phyloP scores from a whole-genome alignment of 768 basidiomycete species.

The Mycena kentingensis region DNA sequence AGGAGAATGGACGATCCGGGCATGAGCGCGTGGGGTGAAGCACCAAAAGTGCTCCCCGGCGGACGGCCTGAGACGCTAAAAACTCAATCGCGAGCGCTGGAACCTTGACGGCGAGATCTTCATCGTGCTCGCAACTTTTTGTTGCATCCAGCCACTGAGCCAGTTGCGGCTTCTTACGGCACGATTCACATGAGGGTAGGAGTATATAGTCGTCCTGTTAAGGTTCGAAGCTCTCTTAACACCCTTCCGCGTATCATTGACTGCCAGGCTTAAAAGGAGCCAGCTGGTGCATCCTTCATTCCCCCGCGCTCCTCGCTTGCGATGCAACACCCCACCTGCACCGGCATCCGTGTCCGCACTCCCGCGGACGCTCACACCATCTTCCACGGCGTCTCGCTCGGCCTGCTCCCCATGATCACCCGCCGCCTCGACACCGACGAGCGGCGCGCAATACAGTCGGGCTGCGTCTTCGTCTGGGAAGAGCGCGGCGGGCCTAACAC shows the following conservation, averaged over 20 bases:
- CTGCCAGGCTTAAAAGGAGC: slow-evolving; percentile 12
- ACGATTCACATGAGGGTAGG: slow-evolving; percentile 15
- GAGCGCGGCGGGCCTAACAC: slow-evolving; percentile 65
- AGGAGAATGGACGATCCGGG: not conserved
- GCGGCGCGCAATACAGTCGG: slow-evolving; percentile 66
- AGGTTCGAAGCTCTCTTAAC: slow-evolving; percentile 15
- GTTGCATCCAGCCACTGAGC: slow-evolving; percentile 7
- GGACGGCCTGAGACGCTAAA: too few relatives aligned
- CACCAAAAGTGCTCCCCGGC: not conserved
- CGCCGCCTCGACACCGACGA: slow-evolving; percentile 78
- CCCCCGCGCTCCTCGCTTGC: slow-evolving; percentile 5
- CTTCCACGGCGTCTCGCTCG: slow-evolving; percentile 68
- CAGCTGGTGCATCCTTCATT: not conserved
- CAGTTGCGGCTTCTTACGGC: slow-evolving; percentile 14
- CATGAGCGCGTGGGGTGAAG: not conserved
- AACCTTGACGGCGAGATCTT: too few relatives aligned
- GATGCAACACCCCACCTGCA: slow-evolving; percentile 74
- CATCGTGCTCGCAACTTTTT: not conserved
- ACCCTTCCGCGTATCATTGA: slow-evolving; percentile 9
- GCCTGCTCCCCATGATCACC: slow-evolving; percentile 63
- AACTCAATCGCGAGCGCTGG: too few relatives aligned
- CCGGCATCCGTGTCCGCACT: slow-evolving; percentile 60
- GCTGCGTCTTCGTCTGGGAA: slow-evolving; percentile 83
- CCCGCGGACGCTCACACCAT: slow-evolving; percentile 70
- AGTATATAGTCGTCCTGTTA: slow-evolving; percentile 13